Base-by-base conservation (phyloP, 805 yeast genomes). In the Ogataea ganodermae region DNA sequence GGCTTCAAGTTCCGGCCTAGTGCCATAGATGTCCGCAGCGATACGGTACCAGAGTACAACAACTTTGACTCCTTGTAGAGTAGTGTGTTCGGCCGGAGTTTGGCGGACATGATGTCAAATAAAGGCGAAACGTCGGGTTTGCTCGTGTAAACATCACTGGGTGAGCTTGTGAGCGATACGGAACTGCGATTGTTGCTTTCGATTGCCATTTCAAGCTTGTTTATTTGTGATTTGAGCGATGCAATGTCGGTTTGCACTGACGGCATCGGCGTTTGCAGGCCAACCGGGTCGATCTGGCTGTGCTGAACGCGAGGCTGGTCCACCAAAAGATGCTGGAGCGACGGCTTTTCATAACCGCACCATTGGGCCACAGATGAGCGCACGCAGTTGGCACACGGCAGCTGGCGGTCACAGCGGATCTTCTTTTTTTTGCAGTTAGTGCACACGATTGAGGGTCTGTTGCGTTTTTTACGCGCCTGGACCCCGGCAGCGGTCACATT, bases 381-480 rank as follows among this genome's bases (percentile, higher is more conserved):
- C 10, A 57, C 38, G 47, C 71, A 67, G 14, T 59, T 61, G 8
- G 58, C 46, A 42, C 71, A 67, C 0, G 70, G 70, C 9, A 45
- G 33, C 12, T 46, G 44, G 18, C 58, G 59, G 44, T 66, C 69
- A 53, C 71, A 67, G 35, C 57, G 61, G 17, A 62, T 53, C 44
- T 65, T 66, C 45, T 59, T 55, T 46, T 55, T 52, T 18, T 57
- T 51, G 44, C 69, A 66, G 33, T 73, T 54, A 8, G 49, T 20
- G 41, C 69, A 65, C 14, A 63, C 65, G 33, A 74, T 64, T 2
- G 80, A 79, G 2, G 74, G 75, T 56, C 81, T 69, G 56, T 73
- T 75, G 51, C 80, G 64, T 51, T 67, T 73, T 48, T 67, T 60
- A 20, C 45, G 40, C 32, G 20, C n/a, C 40, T 13, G 35, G 32